Conservation (phyloP, 2,329 filamentous ascomycete species). For the Drechslera avenae region DNA sequence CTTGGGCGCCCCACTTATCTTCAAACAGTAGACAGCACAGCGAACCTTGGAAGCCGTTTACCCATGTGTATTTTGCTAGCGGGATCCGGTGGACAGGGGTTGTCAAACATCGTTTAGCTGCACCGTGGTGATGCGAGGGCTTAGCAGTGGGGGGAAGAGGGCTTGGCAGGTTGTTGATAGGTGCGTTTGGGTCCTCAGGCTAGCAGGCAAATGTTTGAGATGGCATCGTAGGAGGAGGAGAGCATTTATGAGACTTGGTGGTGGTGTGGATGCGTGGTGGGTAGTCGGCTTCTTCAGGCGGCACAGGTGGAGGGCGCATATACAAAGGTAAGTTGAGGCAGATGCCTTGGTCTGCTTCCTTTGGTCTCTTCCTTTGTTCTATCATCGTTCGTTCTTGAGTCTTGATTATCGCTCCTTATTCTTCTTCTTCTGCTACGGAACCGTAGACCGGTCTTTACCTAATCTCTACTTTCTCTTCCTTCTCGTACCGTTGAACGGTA, state of each 20-base stretch:
- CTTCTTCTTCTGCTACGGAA: slow-evolving; percentile 11
- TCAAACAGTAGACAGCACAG: slow-evolving; percentile 31
- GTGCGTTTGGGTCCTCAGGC: slow-evolving; percentile 12
- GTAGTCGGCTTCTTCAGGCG: too few relatives aligned
- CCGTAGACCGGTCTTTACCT: slow-evolving; percentile 35
- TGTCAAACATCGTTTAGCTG: slow-evolving; percentile 19
- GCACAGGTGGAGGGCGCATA: too few relatives aligned
- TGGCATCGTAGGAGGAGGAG: not conserved
- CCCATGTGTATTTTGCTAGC: not conserved
- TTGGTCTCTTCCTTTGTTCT: not conserved
- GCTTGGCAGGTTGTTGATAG: slow-evolving; percentile 10
- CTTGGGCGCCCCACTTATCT: slow-evolving; percentile 26
- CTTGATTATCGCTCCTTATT: slow-evolving; percentile 24
- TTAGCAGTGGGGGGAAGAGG: slow-evolving; percentile 18
- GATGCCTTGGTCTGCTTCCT: slow-evolving; percentile 1
- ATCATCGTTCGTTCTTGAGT: slow-evolving; percentile 6
- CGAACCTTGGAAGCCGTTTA: slow-evolving; percentile 4
- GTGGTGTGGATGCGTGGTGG: too few relatives aligned
- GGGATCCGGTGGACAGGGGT: slow-evolving; percentile 12
- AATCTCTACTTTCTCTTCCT: slow-evolving; percentile 19
- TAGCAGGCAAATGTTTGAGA: slow-evolving; percentile 18
- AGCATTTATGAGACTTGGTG: too few relatives aligned
- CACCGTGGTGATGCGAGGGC: slow-evolving; percentile 16
- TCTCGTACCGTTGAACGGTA: slow-evolving; percentile 34
- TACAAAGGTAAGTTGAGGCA: too few relatives aligned